Conservation (phyloP, 306 rosid species). For the Sphenostylis stenocarpa region DNA sequence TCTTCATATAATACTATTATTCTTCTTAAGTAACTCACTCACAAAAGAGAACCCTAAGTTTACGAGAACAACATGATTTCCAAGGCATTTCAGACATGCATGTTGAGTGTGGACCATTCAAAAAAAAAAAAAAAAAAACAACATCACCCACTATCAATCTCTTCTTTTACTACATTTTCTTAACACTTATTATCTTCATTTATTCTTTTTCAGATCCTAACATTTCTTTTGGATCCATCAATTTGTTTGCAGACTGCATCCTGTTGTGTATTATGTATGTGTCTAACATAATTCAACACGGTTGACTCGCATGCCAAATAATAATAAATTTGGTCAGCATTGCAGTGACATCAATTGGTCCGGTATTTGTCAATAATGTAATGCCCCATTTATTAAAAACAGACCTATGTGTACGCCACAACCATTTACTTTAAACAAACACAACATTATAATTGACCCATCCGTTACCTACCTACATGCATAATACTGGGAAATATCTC, state of each 20-base stretch:
- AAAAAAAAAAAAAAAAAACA: not conserved
- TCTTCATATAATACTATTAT: not conserved
- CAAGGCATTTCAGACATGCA: slow-evolving; percentile 14
- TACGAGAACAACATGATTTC: not conserved
- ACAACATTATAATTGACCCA: slow-evolving; percentile 6
- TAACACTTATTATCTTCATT: too few relatives aligned
- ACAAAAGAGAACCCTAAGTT: slow-evolving; percentile 33
- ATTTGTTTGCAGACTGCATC: slow-evolving; percentile 28
- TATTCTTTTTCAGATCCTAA: not conserved
- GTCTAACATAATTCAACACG: slow-evolving; percentile 25
- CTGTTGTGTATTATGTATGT: not conserved
- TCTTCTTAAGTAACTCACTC: slow-evolving; percentile 7
- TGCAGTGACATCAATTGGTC: slow-evolving; percentile 28
- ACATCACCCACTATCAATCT: not conserved
- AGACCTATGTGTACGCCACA: slow-evolving; percentile 28
- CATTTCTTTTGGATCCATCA: slow-evolving; percentile 17
- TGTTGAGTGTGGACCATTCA: slow-evolving; percentile 30
- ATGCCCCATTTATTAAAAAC: slow-evolving; percentile 21
- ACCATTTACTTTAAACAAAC: slow-evolving; percentile 11
- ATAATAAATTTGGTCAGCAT: slow-evolving; percentile 31
- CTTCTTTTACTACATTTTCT: not conserved
- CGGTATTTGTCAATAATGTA: slow-evolving; percentile 35
- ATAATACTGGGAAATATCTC: slow-evolving; percentile 3
- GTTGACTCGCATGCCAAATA: slow-evolving; percentile 24
- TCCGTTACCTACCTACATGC: not conserved